phyloP scores from a whole-genome alignment of 2,329 filamentous ascomycete species.

The Gaeumannomyces tritici region DNA sequence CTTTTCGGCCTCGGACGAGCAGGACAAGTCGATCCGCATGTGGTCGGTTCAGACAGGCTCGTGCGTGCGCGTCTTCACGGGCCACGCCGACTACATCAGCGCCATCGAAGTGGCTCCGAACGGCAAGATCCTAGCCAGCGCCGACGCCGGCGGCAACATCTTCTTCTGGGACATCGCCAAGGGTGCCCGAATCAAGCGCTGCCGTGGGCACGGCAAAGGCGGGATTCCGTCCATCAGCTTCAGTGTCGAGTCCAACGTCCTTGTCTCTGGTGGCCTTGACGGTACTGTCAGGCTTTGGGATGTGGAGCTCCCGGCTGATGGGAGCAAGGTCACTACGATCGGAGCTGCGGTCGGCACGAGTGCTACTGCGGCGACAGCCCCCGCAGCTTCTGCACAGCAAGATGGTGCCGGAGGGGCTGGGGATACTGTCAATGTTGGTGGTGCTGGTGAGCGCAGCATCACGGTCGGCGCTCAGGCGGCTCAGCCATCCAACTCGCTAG shows the following conservation, averaged over 20 bases:
- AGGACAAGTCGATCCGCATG: conserved; percentile 89
- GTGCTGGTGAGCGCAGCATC: conserved; percentile 23
- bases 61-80: conserved; percentile 84
- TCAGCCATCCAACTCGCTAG: conserved; percentile 10
- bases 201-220: conserved; percentile 86
- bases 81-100: conserved; percentile 81
- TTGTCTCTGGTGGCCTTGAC: conserved; percentile 85
- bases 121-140: conserved; percentile 84
- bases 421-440: conserved; percentile 29
- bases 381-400: neutral
- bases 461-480: conserved; percentile 37
- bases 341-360: conserved; percentile 5
- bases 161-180: conserved; percentile 91
- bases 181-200: conserved; percentile 79
- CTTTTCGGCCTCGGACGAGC: conserved; percentile 81
- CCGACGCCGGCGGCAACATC: conserved; percentile 80
- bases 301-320: conserved; percentile 62
- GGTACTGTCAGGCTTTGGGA: conserved; percentile 94
- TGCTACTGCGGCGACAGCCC: neutral
- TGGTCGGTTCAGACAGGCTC: conserved; percentile 86
- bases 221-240: conserved; percentile 92
- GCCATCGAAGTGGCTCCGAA: conserved; percentile 77
- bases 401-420: conserved; percentile 22
- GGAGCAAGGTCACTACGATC: conserved; percentile 44
- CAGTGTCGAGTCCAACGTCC: conserved; percentile 82